These are phyloP conservation scores for Leishmania lainsoni DNA, from an alignment of 208 protist species.

Conservation along the genomic window DNA sequence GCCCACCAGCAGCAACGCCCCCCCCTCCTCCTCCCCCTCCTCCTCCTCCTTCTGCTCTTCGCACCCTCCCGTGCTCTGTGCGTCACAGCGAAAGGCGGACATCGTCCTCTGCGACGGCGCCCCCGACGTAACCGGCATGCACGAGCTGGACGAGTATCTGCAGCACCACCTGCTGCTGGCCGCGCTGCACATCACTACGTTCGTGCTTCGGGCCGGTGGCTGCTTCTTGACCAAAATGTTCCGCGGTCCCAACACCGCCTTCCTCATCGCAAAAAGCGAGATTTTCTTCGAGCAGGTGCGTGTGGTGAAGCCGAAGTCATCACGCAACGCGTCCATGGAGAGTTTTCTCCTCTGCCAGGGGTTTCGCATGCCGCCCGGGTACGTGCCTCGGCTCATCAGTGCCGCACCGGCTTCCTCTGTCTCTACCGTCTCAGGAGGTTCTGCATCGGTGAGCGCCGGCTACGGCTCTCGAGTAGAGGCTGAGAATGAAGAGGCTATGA, in stretches of 20 bases:
- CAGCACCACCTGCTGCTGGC: conserved; percentile 98
- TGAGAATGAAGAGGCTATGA: conserved; percentile 1
- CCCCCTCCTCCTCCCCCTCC: no score
- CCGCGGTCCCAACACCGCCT: conserved; percentile 93
- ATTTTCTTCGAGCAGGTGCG: conserved; percentile 97
- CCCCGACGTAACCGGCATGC: conserved; percentile 99
- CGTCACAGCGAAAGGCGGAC: conserved; percentile 84
- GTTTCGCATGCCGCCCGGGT: conserved; percentile 89
- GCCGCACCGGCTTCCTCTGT: not conserved
- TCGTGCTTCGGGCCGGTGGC: conserved; percentile 93
- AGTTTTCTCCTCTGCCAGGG: conserved; percentile 95
- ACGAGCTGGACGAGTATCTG: conserved; percentile 99
- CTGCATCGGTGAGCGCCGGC: not conserved
- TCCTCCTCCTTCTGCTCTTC: not conserved
- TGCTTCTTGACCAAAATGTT: conserved; percentile 99
- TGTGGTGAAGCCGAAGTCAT: conserved; percentile 96
- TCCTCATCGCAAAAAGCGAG: conserved; percentile 95
- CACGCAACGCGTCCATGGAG: conserved; percentile 96
- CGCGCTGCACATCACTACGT: conserved; percentile 98
- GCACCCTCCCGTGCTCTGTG: not conserved
- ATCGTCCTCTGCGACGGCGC: conserved; percentile 99
- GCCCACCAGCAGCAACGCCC: not conserved
- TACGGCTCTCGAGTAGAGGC: no score
- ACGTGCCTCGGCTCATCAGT: conserved; percentile 56
- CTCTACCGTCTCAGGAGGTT: not conserved